phyloP scores from a whole-genome alignment of 192 early-diverging fungal genomes.

The Coemansia sp. region DNA sequence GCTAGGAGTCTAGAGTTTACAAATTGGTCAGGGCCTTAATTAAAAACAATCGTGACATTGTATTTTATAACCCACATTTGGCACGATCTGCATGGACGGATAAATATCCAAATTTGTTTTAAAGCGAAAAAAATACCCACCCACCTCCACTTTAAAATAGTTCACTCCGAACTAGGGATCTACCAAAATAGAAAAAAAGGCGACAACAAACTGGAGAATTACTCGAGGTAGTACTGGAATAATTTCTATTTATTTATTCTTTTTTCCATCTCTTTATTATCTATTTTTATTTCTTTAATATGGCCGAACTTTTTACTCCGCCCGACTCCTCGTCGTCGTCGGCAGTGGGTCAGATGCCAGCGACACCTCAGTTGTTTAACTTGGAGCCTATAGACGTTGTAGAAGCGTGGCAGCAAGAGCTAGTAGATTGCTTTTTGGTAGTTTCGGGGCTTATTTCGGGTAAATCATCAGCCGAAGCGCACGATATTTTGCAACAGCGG shows the following conservation, averaged over 20 bases:
- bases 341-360: neutral
- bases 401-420: slow-evolving; percentile 58
- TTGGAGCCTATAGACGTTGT: slow-evolving; percentile 52
- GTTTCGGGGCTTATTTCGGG: slow-evolving; percentile 38
- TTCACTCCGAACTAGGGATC: neutral
- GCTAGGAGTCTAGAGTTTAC: neutral
- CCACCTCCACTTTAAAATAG: no score
- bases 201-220: neutral
- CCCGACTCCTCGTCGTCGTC: neutral
- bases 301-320: neutral
- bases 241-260: no score
- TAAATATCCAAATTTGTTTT: neutral
- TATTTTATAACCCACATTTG: neutral
- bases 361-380: slow-evolving; percentile 52
- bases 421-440: slow-evolving; percentile 29
- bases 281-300: neutral
- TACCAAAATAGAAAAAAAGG: neutral
- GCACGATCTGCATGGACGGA: neutral
- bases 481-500: slow-evolving; percentile 62
- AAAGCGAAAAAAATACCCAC: neutral
- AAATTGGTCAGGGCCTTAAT: neutral
- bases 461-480: slow-evolving; percentile 61
- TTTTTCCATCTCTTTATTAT: neutral
- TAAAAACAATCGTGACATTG: no score
- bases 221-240: neutral